Evolutionary conservation across 345 rosid species (phyloP), one percentile per base, ranked within the genome.

Genomic region (Geranium rotundifolium): DNA sequence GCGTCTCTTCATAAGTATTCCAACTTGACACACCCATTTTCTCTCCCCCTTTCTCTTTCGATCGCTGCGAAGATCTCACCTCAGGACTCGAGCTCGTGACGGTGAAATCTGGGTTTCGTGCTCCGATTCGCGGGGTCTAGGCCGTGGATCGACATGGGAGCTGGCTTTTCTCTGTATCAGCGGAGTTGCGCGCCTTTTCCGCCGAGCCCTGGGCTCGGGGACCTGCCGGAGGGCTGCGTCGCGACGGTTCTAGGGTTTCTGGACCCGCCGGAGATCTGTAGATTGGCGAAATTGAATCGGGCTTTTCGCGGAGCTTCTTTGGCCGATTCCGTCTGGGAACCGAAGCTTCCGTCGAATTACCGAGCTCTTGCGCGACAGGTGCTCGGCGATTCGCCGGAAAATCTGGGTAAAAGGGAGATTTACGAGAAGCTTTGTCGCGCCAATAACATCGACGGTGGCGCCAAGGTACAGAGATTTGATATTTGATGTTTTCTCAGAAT

Each of bases 221-320:
- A 91, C 56, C 63, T 91, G 13, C 96, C 96, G 12, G 96, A 89
- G 71, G 78, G 74, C 57, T 89, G 96, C 62, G 69, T 84, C 17
- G 76, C 96, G 10, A 68, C 77, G 7, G 82, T 91, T 72, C 68
- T 84, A 0, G 76, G 71, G 77, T 68, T 67, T 77, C 50, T 91
- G 73, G 96, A 89, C 66, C 96, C 98, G 2, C 86, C 80, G 20
- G 90, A 82, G 79, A 91, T 91, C 29, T 91, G 95, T 65, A 73
- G 59, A 57, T 74, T 91, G 10, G 95, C 96, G 2, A 55, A 75
- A 68, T 66, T 91, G 64, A 85, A 70, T 76, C 65, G 65, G 62
- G 74, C 86, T 18, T 91, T 91, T 19, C 83, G 60, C 20, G 82
- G 79, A 0, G 95, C 98, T 56, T 87, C 96, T 4, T 72, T 65